A percentile compares a stretch with the other conserved stretches of the same genome.
Conservation (phyloP, 805 yeast genomes). For the Myxozyma vanderwaltii region DNA sequence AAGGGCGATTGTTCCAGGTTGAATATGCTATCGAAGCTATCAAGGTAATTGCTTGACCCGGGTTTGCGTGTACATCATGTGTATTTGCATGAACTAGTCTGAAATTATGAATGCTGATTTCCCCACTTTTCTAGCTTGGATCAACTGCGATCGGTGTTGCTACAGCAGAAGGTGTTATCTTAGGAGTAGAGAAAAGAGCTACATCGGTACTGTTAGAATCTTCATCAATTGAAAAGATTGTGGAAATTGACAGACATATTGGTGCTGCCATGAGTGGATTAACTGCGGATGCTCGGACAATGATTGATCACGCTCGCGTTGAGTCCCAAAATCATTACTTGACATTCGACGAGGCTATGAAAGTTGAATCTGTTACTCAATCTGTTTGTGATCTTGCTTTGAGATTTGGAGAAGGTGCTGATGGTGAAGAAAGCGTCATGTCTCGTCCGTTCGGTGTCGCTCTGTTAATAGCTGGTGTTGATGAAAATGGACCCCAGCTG, state of each 20-base stretch:
- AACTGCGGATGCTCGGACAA: constrained; percentile 97
- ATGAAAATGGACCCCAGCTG: constrained; percentile 93
- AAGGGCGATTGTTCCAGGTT: constrained; percentile 96
- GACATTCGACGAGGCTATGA: constrained; percentile 88
- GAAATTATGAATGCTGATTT: background rate
- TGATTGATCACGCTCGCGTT: constrained; percentile 98
- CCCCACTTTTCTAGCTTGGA: constrained; percentile 53
- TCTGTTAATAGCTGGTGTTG: constrained; percentile 89
- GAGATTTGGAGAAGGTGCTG: constrained; percentile 95
- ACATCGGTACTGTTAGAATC: constrained; percentile 89
- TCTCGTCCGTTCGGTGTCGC: constrained; percentile 99
- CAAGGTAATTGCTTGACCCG: constrained; percentile 50
- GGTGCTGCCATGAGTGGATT: constrained; percentile 99
- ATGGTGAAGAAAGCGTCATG: constrained; percentile 93
- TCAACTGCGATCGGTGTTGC: constrained; percentile 97
- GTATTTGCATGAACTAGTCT: background rate
- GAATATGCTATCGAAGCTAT: constrained; percentile 97
- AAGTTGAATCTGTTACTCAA: constrained; percentile 92
- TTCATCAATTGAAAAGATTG: constrained; percentile 91
- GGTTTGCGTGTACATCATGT: background rate
- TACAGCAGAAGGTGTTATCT: constrained; percentile 91
- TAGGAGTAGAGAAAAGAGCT: constrained; percentile 96
- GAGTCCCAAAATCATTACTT: constrained; percentile 71
- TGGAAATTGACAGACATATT: constrained; percentile 89
- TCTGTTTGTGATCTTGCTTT: constrained; percentile 95